Percentiles rank a stretch among this genome's conserved stretches.
Conservation (phyloP, 179 eudicot species). For the Vitellaria paradoxa region DNA sequence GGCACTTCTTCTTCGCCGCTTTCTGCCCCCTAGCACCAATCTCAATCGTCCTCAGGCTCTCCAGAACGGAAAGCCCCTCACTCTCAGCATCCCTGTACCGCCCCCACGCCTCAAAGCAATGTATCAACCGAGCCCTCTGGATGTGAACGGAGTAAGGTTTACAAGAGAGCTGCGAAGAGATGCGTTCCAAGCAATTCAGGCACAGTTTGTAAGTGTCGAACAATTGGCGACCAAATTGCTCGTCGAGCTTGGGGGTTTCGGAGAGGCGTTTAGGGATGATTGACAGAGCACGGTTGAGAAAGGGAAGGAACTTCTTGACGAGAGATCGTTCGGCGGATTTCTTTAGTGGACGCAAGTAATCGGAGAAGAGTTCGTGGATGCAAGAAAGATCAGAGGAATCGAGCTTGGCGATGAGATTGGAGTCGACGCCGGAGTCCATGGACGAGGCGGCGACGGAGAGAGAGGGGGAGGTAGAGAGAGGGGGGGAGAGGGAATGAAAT, state of each 20-base stretch:
- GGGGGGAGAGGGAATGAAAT: neutral
- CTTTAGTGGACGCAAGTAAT: constrained; percentile 37
- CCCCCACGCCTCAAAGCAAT: constrained; percentile 59
- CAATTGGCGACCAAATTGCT: constrained; percentile 22
- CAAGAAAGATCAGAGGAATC: constrained; percentile 36
- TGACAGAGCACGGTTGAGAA: constrained; percentile 43
- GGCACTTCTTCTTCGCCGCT: constrained; percentile 14
- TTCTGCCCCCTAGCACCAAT: constrained; percentile 16
- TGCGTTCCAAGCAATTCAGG: constrained; percentile 40
- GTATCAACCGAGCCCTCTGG: constrained; percentile 54
- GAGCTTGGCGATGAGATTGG: constrained; percentile 44
- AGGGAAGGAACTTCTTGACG: constrained; percentile 46
- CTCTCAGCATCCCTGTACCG: constrained; percentile 43
- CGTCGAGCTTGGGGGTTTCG: constrained; percentile 29
- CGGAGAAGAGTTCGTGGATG: constrained; percentile 34
- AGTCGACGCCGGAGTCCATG: constrained; percentile 41
- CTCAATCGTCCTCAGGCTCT: constrained; percentile 31
- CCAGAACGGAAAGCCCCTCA: constrained; percentile 59
- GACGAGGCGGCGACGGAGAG: constrained; percentile 17
- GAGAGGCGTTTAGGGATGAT: constrained; percentile 61
- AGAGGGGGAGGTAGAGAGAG: constrained; percentile 6
- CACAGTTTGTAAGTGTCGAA: constrained; percentile 44
- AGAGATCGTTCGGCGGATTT: constrained; percentile 35
- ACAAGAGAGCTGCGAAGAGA: constrained; percentile 46
- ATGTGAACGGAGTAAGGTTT: constrained; percentile 51